Percentiles rank a stretch among this genome's conserved stretches.
phyloP scores from a whole-genome alignment of 164 flowering plant species.

The Chimonanthus salicifolius region DNA sequence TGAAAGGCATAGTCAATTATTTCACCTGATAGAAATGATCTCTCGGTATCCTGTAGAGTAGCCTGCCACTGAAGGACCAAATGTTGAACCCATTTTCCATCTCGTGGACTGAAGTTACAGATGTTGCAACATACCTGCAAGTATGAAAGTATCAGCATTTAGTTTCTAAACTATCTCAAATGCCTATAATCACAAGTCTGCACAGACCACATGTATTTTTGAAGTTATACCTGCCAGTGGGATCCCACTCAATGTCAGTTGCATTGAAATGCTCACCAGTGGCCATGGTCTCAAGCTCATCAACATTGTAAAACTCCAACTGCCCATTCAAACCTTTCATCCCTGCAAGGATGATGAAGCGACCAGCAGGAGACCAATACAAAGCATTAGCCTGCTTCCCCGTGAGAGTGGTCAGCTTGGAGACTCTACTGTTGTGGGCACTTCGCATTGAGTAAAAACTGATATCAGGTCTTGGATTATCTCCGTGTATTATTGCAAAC shows the following conservation, averaged over 20 bases:
- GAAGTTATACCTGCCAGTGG: constrained; percentile 76
- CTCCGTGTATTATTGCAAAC: constrained; percentile 95
- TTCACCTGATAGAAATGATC: constrained; percentile 90
- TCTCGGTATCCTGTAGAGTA: constrained; percentile 71
- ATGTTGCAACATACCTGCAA: constrained; percentile 81
- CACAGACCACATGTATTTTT: neutral
- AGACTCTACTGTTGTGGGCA: constrained; percentile 62
- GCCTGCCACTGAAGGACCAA: constrained; percentile 92
- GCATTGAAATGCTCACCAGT: constrained; percentile 94
- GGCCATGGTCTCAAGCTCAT: constrained; percentile 97
- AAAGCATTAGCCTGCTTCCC: constrained; percentile 96
- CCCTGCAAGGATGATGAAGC: constrained; percentile 79
- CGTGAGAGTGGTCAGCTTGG: constrained; percentile 81
- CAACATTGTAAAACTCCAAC: constrained; percentile 87
- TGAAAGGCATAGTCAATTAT: no score
- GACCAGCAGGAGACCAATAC: constrained; percentile 93
- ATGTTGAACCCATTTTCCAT: constrained; percentile 97
- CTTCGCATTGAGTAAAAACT: constrained; percentile 60
- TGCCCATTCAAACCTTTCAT: constrained; percentile 88
- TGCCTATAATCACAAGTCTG: neutral
- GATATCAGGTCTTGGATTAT: constrained; percentile 75
- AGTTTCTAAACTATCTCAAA: neutral
- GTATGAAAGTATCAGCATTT: constrained; percentile 7
- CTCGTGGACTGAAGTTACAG: constrained; percentile 96
- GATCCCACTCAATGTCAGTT: constrained; percentile 96